Evolutionary conservation across 2,329 filamentous ascomycete species (phyloP).

Genomic region (Coniella vitis): DNA sequence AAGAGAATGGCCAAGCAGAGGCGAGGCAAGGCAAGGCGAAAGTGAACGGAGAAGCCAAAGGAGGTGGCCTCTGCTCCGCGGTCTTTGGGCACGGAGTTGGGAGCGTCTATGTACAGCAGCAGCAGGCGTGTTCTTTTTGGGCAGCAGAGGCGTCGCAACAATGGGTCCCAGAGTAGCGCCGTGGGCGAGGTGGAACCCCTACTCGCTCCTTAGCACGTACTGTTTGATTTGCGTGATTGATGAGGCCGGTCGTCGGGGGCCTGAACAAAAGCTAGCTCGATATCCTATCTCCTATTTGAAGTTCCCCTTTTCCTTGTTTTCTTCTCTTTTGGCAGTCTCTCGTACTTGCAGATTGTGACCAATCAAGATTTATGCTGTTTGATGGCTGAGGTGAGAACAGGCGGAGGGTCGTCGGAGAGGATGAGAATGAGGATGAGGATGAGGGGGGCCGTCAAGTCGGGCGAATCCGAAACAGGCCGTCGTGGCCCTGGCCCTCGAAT

Average conservation of each 20-base stretch:
- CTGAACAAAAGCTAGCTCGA: not conserved
- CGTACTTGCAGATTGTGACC: too few relatives aligned
- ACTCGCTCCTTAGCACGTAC: not conserved
- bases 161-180: conserved; percentile 11
- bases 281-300: too few relatives aligned
- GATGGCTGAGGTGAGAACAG: conserved; percentile 10
- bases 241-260: not conserved
- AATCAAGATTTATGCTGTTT: too few relatives aligned
- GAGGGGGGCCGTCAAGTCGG: conserved; percentile 6
- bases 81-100: too few relatives aligned
- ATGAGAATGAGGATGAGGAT: too few relatives aligned
- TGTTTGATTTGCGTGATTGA: not conserved
- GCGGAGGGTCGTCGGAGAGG: conserved; percentile 10
- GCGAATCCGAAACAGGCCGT: conserved; percentile 15
- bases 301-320: too few relatives aligned
- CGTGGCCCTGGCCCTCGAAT: conserved; percentile 5
- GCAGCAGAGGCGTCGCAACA: not conserved
- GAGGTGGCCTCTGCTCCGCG: conserved; percentile 4
- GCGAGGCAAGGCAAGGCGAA: conserved; percentile 2
- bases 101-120: conserved; percentile 4
- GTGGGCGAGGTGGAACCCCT: conserved; percentile 11
- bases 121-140: not conserved
- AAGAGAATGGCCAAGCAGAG: not conserved
- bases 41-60: too few relatives aligned
- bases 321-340: too few relatives aligned